phyloP scores from a whole-genome alignment of 139 green algal genomes.

The Yamagishiella unicocca region DNA sequence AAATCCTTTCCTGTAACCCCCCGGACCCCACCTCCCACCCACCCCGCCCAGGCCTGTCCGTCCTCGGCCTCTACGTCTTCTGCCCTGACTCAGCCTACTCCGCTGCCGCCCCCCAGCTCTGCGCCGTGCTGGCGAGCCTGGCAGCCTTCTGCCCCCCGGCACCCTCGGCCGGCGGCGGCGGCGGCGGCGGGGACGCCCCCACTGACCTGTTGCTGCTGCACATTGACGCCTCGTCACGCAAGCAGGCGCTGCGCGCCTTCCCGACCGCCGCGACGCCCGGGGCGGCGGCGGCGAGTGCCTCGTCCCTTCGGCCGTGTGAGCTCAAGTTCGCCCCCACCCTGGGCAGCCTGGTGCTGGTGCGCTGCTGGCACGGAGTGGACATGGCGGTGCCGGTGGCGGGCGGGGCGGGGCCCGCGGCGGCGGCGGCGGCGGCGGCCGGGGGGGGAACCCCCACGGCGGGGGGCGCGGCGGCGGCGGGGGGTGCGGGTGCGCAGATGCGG shows the following conservation, averaged over 20 bases:
- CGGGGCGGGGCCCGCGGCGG: background rate
- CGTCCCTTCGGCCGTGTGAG: constrained; percentile 41
- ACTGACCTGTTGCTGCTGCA: constrained; percentile 63
- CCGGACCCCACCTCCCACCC: too few relatives aligned
- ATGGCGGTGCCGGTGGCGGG: constrained; percentile 25
- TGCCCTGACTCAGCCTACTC: constrained; percentile 44
- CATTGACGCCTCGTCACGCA: constrained; percentile 50
- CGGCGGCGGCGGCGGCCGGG: background rate
- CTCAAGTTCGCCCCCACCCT: constrained; percentile 51
- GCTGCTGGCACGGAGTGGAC: constrained; percentile 53
- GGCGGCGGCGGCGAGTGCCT: background rate
- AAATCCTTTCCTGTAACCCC: too few relatives aligned
- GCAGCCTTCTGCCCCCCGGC: constrained; percentile 22
- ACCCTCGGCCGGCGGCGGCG: background rate
- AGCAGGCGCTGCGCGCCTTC: constrained; percentile 43
- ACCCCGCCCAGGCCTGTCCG: constrained; percentile 38
- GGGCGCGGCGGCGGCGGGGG: background rate
- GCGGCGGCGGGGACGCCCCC: background rate
- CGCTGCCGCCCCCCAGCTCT: constrained; percentile 44
- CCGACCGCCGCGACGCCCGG: background rate
- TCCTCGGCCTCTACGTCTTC: constrained; percentile 70
- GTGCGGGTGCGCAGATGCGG: background rate
- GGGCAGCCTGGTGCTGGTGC: constrained; percentile 16
- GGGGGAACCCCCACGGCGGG: background rate
- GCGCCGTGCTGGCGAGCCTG: constrained; percentile 23